Evolutionary conservation across 306 rosid species (phyloP).

Genomic region (Chamaecrista fasciculata): DNA sequence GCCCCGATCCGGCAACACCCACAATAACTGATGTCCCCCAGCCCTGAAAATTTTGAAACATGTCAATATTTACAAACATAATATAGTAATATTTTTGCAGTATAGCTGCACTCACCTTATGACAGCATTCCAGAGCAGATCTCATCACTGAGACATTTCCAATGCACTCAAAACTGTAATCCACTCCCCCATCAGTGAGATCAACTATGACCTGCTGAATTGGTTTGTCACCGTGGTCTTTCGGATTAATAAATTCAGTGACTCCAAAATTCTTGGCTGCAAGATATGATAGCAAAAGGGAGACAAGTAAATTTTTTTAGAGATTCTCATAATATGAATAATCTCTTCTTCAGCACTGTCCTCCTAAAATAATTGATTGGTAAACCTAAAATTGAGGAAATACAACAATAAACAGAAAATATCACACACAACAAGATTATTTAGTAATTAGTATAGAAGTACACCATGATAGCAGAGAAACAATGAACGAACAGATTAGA

Average conservation of each 20-base stretch:
- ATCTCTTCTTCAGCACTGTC: not conserved
- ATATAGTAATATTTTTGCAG: not conserved
- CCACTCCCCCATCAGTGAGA: slow-evolving; percentile 91
- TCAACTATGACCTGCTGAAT: slow-evolving; percentile 87
- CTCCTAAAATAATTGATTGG: not conserved
- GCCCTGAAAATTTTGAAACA: slow-evolving; percentile 50
- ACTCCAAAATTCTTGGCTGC: slow-evolving; percentile 91
- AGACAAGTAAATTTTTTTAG: not conserved
- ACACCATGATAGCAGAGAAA: not conserved
- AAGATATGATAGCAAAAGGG: slow-evolving; percentile 19
- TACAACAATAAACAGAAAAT: not conserved
- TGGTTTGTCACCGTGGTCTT: slow-evolving; percentile 83
- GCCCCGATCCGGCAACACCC: slow-evolving; percentile 93
- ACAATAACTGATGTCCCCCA: slow-evolving; percentile 97
- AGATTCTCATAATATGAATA: slow-evolving; percentile 1
- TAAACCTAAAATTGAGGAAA: not conserved
- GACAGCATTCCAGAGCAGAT: slow-evolving; percentile 95
- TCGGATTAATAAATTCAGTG: slow-evolving; percentile 89
- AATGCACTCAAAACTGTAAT: slow-evolving; percentile 96
- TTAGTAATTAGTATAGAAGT: not conserved
- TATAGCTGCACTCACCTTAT: slow-evolving; percentile 53
- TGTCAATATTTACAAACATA: not conserved
- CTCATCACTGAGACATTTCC: slow-evolving; percentile 95
- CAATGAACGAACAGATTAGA: not conserved
- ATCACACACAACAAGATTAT: not conserved